Evolutionary conservation across 2,329 filamentous ascomycete genomes (phyloP).

Genomic region (Leptographium wingfieldii): DNA sequence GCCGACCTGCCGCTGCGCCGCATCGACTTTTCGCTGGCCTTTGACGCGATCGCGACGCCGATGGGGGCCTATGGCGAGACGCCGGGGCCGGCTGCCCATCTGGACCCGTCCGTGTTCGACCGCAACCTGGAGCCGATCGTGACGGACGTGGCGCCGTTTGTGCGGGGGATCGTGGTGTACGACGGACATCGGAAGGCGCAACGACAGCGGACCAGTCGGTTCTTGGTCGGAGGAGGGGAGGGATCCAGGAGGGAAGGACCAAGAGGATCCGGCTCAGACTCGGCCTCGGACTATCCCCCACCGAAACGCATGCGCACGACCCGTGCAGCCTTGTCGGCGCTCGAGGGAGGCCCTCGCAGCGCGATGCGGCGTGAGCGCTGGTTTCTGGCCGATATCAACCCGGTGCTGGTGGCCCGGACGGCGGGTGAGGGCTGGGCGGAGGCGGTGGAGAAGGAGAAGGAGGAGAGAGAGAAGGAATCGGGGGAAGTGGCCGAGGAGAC

Average conservation of each 20-base stretch:
- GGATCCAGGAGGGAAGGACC: too few species aligned
- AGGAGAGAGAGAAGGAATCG: background rate
- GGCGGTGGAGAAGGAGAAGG: slow-evolving; percentile 3
- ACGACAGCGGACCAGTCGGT: slow-evolving; percentile 40
- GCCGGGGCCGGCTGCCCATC: slow-evolving; percentile 23
- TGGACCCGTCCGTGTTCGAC: slow-evolving; percentile 48
- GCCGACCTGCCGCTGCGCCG: slow-evolving; percentile 25
- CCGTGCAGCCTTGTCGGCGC: slow-evolving; percentile 52
- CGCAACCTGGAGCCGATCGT: slow-evolving; percentile 36
- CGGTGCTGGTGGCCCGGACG: slow-evolving; percentile 43
- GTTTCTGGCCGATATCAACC: slow-evolving; percentile 48
- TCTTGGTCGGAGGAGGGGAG: slow-evolving; percentile 23
- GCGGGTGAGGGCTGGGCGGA: slow-evolving; percentile 23
- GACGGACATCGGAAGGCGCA: slow-evolving; percentile 61
- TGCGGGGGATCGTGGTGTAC: slow-evolving; percentile 71
- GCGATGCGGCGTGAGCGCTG: slow-evolving; percentile 53
- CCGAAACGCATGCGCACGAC: slow-evolving; percentile 51
- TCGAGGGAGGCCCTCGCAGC: slow-evolving; percentile 53
- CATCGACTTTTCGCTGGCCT: slow-evolving; percentile 43
- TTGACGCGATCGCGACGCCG: slow-evolving; percentile 44
- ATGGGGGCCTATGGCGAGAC: slow-evolving; percentile 17
- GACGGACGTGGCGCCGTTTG: slow-evolving; percentile 74
- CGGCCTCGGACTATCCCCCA: background rate
- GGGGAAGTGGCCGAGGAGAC: background rate
- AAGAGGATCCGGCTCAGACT: too few species aligned